Evolutionary conservation across 177 flowering plant species (phyloP).

Genomic region (Vitis hybrid): DNA sequence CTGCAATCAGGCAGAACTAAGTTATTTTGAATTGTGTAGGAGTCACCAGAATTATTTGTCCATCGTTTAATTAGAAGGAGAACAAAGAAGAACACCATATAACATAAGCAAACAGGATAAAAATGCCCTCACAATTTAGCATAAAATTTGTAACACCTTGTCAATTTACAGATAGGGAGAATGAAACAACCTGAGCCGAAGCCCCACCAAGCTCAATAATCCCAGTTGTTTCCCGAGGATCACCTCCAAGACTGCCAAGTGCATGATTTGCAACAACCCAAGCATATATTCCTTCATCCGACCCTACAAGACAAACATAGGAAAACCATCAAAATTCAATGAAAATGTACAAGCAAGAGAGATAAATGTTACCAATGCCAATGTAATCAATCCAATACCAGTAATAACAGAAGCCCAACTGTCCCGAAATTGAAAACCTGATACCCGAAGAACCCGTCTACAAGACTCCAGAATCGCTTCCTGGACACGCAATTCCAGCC

Average conservation of each 20-base stretch:
- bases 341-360: background rate
- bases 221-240: slow-evolving; percentile 83
- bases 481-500: slow-evolving; percentile 49
- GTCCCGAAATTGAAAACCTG: slow-evolving; percentile 71
- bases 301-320: slow-evolving; percentile 41
- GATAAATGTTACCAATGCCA: background rate
- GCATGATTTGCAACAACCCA: slow-evolving; percentile 99
- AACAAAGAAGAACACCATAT: too few species aligned
- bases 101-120: too few species aligned
- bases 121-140: too few species aligned
- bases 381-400: slow-evolving; percentile 31
- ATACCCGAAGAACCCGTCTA: slow-evolving; percentile 50
- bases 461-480: slow-evolving; percentile 71
- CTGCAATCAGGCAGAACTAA: too few species aligned
- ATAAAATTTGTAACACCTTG: too few species aligned
- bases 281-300: slow-evolving; percentile 94
- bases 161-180: slow-evolving; percentile 3
- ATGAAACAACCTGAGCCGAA: slow-evolving; percentile 82
- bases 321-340: background rate
- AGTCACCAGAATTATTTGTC: too few species aligned
- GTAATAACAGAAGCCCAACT: slow-evolving; percentile 90
- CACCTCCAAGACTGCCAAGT: slow-evolving; percentile 84
- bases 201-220: slow-evolving; percentile 99
- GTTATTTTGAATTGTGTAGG: too few species aligned
- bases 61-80: too few species aligned